Evolutionary conservation across 148 eudicot species (phyloP), one percentile per base, ranked within the genome.

Genomic region (Rhododendron kiyosumense): DNA sequence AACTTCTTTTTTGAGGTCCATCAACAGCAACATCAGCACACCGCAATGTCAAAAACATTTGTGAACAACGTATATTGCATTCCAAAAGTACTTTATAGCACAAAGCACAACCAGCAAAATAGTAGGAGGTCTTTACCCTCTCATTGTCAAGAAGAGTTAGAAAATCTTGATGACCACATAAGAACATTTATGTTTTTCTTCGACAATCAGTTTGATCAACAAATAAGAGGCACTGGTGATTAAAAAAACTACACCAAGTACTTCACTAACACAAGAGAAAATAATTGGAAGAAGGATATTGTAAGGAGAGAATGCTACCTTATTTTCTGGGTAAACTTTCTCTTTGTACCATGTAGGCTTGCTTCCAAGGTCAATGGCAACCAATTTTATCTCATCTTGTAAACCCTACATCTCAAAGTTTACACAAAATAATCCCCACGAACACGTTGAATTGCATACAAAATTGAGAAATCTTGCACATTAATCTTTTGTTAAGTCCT

Each of bases 271-370:
- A 41, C 1, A 38, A 38, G 12, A 41, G 45, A 38, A 76, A 76
- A 76, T 75, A 13, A 32, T 75, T 0, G 3, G 46, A 9, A 43
- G 80, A 41, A 24, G 45, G 22, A 77, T 41, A 77, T 43, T 41
- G 80, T 43, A 20, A 1, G 26, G 49, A 22, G 30, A 77, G 51
- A 22, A 43, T 77, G 48, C 45, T 77, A 94, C 98, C 97, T 92
- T 94, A 78, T 91, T 90, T 83, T 85, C 89, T 1, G 95, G 92
- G 85, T 96, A 93, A 41, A 94, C 98, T 89, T 94, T 93, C 88
- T 93, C 98, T 88, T 91, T 94, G 91, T 96, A 96, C 98, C 98
- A 96, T 67, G 88, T 88, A 41, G 98, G 98, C 69, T 91, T 90
- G 86, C 93, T 88, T 63, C 54, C 84, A 43, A 77, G 49, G 30